Evolutionary conservation across 1,284 basidiomycete genomes (phyloP).

Genomic region (Neolentinus lepideus): DNA sequence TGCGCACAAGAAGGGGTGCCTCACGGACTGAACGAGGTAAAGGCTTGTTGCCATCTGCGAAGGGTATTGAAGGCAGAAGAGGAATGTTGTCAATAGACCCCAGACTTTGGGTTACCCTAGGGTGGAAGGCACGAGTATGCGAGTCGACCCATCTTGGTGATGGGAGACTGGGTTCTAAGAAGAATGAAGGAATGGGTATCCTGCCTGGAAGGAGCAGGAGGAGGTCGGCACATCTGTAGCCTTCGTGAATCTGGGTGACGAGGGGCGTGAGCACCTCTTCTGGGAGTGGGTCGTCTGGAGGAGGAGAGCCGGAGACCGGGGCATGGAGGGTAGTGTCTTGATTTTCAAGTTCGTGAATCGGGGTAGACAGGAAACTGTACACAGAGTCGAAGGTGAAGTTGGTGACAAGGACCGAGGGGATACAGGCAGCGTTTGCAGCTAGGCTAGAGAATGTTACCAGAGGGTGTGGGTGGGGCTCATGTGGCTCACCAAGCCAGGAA

Average conservation of each 20-base stretch:
- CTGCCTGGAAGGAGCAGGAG: conserved; percentile 63
- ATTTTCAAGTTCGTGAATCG: background rate
- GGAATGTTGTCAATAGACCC: conserved; percentile 16
- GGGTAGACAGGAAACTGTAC: conserved; percentile 66
- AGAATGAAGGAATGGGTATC: conserved; percentile 72
- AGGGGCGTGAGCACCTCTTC: conserved; percentile 44
- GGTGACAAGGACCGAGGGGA: conserved; percentile 66
- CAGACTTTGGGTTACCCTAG: conserved; percentile 36
- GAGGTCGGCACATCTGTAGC: conserved; percentile 69
- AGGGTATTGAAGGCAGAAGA: conserved; percentile 32
- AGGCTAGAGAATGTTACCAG: conserved; percentile 32
- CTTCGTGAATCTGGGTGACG: conserved; percentile 51
- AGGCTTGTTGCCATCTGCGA: conserved; percentile 19
- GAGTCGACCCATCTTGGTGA: conserved; percentile 57
- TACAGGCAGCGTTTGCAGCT: conserved; percentile 53
- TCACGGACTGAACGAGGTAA: conserved; percentile 36
- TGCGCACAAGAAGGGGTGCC: conserved; percentile 62
- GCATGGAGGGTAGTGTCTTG: conserved; percentile 17
- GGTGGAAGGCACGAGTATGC: conserved; percentile 32
- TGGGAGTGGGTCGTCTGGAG: conserved; percentile 48
- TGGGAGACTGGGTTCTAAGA: conserved; percentile 42
- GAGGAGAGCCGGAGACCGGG: conserved; percentile 10
- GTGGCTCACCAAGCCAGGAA: conserved; percentile 64
- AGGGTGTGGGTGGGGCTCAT: background rate
- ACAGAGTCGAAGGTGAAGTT: conserved; percentile 82